Evolutionary conservation across 495 filamentous ascomycete genomes (phyloP).

Genomic region (Aspergillus cristatus): DNA sequence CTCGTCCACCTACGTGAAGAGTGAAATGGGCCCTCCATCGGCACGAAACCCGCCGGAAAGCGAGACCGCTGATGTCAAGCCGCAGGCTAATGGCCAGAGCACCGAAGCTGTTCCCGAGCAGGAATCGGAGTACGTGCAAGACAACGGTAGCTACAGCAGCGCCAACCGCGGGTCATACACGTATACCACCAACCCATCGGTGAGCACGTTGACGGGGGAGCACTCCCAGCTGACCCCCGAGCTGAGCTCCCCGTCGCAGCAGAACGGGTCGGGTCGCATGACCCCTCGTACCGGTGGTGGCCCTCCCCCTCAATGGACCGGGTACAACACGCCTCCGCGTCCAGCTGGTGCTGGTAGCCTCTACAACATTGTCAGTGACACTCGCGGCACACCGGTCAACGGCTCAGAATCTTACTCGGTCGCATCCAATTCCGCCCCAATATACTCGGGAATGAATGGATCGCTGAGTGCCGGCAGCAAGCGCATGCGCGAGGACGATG

Average conservation of each 20-base stretch:
- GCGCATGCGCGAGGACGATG: conserved; percentile 70
- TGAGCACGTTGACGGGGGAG: conserved; percentile 59
- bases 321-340: conserved; percentile 76
- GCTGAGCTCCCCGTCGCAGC: conserved; percentile 78
- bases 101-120: conserved; percentile 71
- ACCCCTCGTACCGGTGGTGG: conserved; percentile 69
- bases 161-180: conserved; percentile 62
- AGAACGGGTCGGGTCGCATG: conserved; percentile 74
- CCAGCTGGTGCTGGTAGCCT: conserved; percentile 63
- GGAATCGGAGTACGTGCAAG: conserved; percentile 75
- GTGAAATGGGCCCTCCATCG: conserved; percentile 85
- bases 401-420: conserved; percentile 64
- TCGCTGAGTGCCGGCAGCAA: conserved; percentile 45
- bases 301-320: conserved; percentile 65
- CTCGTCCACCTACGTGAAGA: conserved; percentile 67
- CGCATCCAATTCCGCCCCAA: conserved; percentile 46
- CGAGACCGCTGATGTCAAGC: conserved; percentile 60
- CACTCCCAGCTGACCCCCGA: conserved; percentile 78
- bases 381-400: conserved; percentile 58
- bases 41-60: conserved; percentile 48
- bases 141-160: conserved; percentile 52
- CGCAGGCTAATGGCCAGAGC: conserved; percentile 48
- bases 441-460: conserved; percentile 57
- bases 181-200: conserved; percentile 57
- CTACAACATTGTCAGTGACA: conserved; percentile 86